phyloP scores from a whole-genome alignment of 352 stramenopile species.

The Saprolegnia diclina region DNA sequence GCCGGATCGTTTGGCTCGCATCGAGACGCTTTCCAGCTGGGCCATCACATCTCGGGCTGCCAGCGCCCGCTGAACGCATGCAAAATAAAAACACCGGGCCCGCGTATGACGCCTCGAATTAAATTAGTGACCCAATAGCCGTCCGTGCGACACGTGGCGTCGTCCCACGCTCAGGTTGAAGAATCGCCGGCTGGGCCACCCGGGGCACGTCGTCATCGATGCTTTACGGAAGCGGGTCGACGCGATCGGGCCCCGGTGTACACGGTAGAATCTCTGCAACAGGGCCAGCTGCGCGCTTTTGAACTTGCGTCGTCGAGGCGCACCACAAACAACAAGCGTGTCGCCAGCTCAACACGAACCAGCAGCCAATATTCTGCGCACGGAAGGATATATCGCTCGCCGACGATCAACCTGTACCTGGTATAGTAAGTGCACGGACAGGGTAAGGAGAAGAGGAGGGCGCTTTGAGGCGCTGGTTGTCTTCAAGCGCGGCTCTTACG shows the following conservation, averaged over 20 bases:
- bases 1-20: background rate
- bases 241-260: background rate
- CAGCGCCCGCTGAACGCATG: background rate
- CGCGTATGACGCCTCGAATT: background rate
- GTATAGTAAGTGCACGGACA: too few species aligned
- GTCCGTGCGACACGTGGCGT: background rate
- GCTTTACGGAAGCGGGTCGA: too few species aligned
- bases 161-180: constrained; percentile 2
- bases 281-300: background rate
- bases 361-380: too few species aligned
- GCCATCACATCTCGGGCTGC: too few species aligned
- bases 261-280: constrained; percentile 6
- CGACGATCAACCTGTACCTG: too few species aligned
- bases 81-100: background rate
- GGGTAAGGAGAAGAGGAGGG: too few species aligned
- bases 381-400: too few species aligned
- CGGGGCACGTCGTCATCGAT: background rate
- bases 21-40: background rate
- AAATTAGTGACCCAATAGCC: constrained; percentile 10
- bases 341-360: too few species aligned
- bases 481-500: too few species aligned
- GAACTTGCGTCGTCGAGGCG: too few species aligned
- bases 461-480: too few species aligned
- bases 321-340: too few species aligned
- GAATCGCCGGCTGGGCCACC: background rate